Evolutionary conservation across 495 filamentous ascomycete genomes (phyloP).

Genomic region (Massariosphaeria phaeospora): DNA sequence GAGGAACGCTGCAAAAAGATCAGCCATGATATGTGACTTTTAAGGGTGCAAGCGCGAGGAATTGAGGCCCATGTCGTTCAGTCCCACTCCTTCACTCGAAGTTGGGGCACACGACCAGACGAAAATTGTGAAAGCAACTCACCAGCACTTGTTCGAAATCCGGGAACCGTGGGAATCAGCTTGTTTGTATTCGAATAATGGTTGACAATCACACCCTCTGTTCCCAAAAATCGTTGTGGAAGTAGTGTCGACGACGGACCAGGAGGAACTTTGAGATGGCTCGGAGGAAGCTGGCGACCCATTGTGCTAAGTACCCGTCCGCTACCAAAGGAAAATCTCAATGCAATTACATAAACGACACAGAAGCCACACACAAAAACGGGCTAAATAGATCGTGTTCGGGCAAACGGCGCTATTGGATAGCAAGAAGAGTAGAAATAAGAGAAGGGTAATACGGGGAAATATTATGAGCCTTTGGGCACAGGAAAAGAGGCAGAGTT

Average conservation of each 20-base stretch:
- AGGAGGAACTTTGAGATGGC: conserved; percentile 11
- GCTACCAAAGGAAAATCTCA: too few species aligned
- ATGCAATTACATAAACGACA: too few species aligned
- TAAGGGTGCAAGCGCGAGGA: too few species aligned
- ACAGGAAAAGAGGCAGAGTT: not conserved
- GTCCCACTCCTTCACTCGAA: too few species aligned
- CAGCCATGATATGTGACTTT: not conserved
- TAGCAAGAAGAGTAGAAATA: too few species aligned
- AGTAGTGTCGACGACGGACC: conserved; percentile 11
- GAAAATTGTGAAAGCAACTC: conserved; percentile 10
- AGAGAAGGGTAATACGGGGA: too few species aligned
- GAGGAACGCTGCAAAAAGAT: conserved; percentile 37
- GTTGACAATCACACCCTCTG: conserved; percentile 16
- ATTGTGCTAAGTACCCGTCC: too few species aligned
- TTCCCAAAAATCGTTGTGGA: conserved; percentile 15
- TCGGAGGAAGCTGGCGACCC: conserved; percentile 10
- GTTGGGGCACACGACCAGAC: conserved; percentile 7
- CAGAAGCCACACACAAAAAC: too few species aligned
- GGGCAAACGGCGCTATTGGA: too few species aligned
- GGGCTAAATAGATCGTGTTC: too few species aligned
- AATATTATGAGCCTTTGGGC: too few species aligned
- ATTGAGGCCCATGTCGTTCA: too few species aligned
- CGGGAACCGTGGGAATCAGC: conserved; percentile 37
- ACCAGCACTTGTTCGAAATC: conserved; percentile 40
- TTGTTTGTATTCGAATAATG: conserved; percentile 21